phyloP scores from a whole-genome alignment of 2,329 filamentous ascomycete species.

The Talaromyces verruculosus region DNA sequence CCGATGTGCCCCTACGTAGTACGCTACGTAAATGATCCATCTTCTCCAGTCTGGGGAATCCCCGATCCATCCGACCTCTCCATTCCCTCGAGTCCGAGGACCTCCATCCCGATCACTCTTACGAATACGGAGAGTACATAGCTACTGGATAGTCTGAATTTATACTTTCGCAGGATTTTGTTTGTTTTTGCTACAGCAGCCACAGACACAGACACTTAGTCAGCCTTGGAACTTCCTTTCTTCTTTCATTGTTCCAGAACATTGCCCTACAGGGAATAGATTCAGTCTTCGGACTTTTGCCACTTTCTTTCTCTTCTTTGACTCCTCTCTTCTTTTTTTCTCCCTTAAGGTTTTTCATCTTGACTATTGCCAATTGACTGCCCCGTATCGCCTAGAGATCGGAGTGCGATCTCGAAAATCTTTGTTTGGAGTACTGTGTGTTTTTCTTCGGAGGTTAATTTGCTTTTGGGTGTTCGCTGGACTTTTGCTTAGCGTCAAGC shows the following conservation, averaged over 20 bases:
- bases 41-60: neutral
- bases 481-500: neutral
- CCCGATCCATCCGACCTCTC: neutral
- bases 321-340: neutral
- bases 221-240: neutral
- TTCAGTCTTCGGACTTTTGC: slow-evolving; percentile 2
- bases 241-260: slow-evolving; percentile 6
- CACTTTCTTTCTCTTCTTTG: slow-evolving; percentile 5
- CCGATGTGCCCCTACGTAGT: neutral
- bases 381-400: neutral
- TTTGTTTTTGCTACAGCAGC: neutral
- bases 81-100: neutral
- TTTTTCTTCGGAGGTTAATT: neutral
- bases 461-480: neutral
- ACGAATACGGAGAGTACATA: neutral
- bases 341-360: too few species aligned
- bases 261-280: neutral
- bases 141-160: neutral
- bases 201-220: neutral
- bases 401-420: neutral
- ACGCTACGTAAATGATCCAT: neutral
- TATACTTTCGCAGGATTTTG: neutral
- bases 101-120: neutral
- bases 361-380: neutral
- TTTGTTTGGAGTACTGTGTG: neutral